These are phyloP conservation scores for Catunica adiposa DNA, from an alignment of 2,329 filamentous ascomycete genomes.

Conservation along the genomic window DNA sequence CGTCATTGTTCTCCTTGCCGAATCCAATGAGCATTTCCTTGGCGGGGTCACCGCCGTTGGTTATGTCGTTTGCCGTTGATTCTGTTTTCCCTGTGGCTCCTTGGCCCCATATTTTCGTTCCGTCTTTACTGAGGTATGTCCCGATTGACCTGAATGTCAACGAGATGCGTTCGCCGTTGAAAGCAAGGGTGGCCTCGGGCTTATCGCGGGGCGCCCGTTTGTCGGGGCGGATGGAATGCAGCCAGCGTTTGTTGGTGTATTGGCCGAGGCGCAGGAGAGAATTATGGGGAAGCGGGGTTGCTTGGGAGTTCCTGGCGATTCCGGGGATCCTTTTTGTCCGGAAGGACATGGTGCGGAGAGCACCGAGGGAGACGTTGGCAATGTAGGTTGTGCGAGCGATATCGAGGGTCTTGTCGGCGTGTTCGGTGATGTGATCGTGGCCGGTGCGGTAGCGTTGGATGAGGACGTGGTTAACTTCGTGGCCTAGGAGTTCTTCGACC, in stretches of 20 bases:
- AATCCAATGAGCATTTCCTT: conserved; percentile 62
- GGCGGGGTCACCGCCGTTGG: conserved; percentile 44
- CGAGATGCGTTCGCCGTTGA: conserved; percentile 64
- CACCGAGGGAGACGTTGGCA: conserved; percentile 86
- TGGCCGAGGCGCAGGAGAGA: conserved; percentile 74
- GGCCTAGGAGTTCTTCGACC: conserved; percentile 58
- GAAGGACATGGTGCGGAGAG: conserved; percentile 76
- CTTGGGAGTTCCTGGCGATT: conserved; percentile 15
- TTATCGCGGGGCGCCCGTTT: conserved; percentile 57
- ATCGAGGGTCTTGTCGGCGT: conserved; percentile 92
- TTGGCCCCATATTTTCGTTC: conserved; percentile 71
- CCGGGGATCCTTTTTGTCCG: conserved; percentile 56
- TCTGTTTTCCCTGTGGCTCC: conserved; percentile 57
- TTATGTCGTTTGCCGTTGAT: conserved; percentile 41
- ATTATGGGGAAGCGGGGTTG: conserved; percentile 55
- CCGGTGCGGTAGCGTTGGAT: conserved; percentile 88
- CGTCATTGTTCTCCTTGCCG: conserved; percentile 63
- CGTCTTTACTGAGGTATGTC: conserved; percentile 58
- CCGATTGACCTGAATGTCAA: conserved; percentile 82
- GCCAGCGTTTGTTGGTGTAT: conserved; percentile 67
- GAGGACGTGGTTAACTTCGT: conserved; percentile 74
- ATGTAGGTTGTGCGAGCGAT: conserved; percentile 68
- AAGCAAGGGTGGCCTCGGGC: conserved; percentile 51
- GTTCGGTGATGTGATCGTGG: conserved; percentile 84
- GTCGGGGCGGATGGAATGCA: conserved; percentile 84